These are phyloP conservation scores for Daucus carota DNA, from an alignment of 129 eudicot species.

Conservation along the genomic window DH1_v3.0 NC_030385.2:34361501-34362000, in stretches of 20 bases:
- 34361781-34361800: constrained; percentile 48
- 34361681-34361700: constrained; percentile 85
- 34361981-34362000: too few relatives aligned
- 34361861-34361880: constrained; percentile 84
- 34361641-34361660: constrained; percentile 54
- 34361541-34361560: constrained; percentile 39
- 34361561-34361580: constrained; percentile 80
- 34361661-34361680: constrained; percentile 73
- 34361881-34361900: constrained; percentile 93
- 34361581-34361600: constrained; percentile 92
- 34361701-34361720: constrained; percentile 81
- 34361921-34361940: constrained; percentile 21
- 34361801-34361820: constrained; percentile 78
- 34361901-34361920: constrained; percentile 99
- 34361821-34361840: constrained; percentile 67
- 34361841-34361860: constrained; percentile 65
- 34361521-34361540: constrained; percentile 61
- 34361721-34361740: constrained; percentile 69
- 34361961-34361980: too few relatives aligned
- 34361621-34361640: constrained; percentile 48
- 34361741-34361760: constrained; percentile 60
- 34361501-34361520: constrained; percentile 71
- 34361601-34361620: constrained; percentile 75
- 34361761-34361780: constrained; percentile 40
- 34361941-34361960: not conserved